Evolutionary conservation across 495 filamentous ascomycete species (phyloP), one percentile per base, ranked within the genome.

Genomic region (Tuber magnatum): DNA sequence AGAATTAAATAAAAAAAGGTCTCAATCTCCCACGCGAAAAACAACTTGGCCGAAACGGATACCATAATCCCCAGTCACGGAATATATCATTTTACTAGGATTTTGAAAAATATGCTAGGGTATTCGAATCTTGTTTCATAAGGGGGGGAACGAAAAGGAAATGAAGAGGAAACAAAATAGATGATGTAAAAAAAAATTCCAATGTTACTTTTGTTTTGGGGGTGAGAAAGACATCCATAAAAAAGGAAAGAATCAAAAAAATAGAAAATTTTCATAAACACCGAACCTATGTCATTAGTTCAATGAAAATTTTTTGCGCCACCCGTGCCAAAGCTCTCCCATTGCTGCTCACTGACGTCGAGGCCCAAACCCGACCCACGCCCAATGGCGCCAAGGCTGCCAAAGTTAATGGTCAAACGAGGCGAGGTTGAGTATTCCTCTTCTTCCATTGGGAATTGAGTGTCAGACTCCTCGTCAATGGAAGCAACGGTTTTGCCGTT

Each of bases 391-490:
- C 76, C 77, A 69, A 77, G 48, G n/a, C 48, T 51, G 16, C 78
- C 48, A 22, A 81, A 81, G 68, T 75, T 79, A 46, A 76, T 79
- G 32, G 72, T 73, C 35, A 70, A 76, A 20, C 77, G 77, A 38
- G 68, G 48, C 24, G 69, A 71, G 40, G 80, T 68, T 3, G 70
- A 71, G 35, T 80, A 78, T 32, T 82, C 81, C 70, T 82, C 81
- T 51, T 83, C 81, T 43, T 82, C 81, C 72, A 82, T 83, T 38
- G 68, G 40, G 73, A 82, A 82, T 71, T 82, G 81, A n/a, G 72
- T 79, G 56, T 82, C 81, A 1, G 78, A 68, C 43, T 82, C 81
- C 68, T 82, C 81, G 72, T 82, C 74, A 65, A 84, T 84, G n/a
- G 83, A 77, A 68, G 76, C 44, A 73, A 84, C 83, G 2, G 65